Evolutionary conservation across 2,329 filamentous ascomycete genomes (phyloP).

Genomic region (Penicillium sp.): DNA sequence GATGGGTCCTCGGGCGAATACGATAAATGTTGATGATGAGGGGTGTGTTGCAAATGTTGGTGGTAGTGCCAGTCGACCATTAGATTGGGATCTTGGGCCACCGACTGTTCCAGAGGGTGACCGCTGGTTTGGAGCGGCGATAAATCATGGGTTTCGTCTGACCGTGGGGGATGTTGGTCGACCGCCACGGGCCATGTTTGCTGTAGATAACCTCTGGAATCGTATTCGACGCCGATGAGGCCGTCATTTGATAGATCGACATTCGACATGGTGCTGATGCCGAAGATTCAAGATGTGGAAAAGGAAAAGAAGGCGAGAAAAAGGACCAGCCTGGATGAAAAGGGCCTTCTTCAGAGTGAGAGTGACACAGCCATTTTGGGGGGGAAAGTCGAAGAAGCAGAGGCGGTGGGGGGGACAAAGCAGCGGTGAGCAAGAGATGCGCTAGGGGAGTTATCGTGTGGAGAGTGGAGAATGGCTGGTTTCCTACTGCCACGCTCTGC

Average conservation of each 20-base stretch:
- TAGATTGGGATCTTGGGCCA: constrained; percentile 45
- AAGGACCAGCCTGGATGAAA: constrained; percentile 34
- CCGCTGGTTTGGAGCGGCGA: constrained; percentile 46
- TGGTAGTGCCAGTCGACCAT: constrained; percentile 48
- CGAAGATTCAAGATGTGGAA: constrained; percentile 33
- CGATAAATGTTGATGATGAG: constrained; percentile 39
- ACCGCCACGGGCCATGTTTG: constrained; percentile 46
- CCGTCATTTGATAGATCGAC: constrained; percentile 47
- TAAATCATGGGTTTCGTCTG: constrained; percentile 41
- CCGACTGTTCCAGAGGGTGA: constrained; percentile 45
- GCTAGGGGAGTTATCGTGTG: constrained; percentile 36
- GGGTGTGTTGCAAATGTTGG: constrained; percentile 39
- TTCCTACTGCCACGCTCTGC: constrained; percentile 4
- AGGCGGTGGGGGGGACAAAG: constrained; percentile 45
- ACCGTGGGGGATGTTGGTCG: constrained; percentile 40
- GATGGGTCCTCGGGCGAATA: constrained; percentile 55
- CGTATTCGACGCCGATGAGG: constrained; percentile 50
- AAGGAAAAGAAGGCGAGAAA: constrained; percentile 27
- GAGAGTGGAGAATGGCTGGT: constrained; percentile 23
- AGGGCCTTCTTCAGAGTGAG: constrained; percentile 26
- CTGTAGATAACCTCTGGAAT: constrained; percentile 48
- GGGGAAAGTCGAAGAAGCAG: constrained; percentile 20
- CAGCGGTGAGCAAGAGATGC: constrained; percentile 45
- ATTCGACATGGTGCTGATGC: constrained; percentile 43
- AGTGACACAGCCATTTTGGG: constrained; percentile 24